A percentile compares a stretch with the other conserved stretches of the same genome.
Evolutionary conservation across 495 filamentous ascomycete genomes (phyloP).

Genomic region (Xylaria palmicola): DNA sequence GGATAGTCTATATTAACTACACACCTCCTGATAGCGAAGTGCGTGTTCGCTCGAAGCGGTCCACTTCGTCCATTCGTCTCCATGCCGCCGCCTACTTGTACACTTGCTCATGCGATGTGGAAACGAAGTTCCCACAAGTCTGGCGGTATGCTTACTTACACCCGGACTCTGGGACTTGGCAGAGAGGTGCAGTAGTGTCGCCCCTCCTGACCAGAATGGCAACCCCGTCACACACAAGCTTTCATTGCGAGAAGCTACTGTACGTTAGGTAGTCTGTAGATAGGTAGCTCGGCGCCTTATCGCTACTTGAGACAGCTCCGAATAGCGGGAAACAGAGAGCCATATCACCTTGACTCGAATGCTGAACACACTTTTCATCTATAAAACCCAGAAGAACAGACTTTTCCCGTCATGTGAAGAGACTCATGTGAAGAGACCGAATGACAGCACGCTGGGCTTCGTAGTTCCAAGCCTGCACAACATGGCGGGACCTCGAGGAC

Average conservation of each 20-base stretch:
- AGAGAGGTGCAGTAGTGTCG: neutral
- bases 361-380: neutral
- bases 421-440: constrained; percentile 7
- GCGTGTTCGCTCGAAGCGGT: neutral
- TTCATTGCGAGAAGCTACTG: neutral
- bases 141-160: neutral
- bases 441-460: neutral
- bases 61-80: neutral
- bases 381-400: neutral
- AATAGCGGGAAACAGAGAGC: too few species aligned
- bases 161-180: neutral
- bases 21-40: constrained; percentile 11
- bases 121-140: neutral
- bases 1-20: constrained; percentile 11
- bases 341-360: too few species aligned
- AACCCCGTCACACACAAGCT: neutral
- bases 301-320: neutral
- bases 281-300: too few species aligned
- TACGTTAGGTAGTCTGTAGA: too few species aligned
- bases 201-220: neutral
- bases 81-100: neutral
- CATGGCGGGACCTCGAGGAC: neutral
- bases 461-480: neutral
- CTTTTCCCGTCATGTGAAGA: constrained; percentile 5
- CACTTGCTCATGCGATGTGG: neutral